Conservation (phyloP, 169 alveolate species). For the Plasmodium gaboni region DNA sequence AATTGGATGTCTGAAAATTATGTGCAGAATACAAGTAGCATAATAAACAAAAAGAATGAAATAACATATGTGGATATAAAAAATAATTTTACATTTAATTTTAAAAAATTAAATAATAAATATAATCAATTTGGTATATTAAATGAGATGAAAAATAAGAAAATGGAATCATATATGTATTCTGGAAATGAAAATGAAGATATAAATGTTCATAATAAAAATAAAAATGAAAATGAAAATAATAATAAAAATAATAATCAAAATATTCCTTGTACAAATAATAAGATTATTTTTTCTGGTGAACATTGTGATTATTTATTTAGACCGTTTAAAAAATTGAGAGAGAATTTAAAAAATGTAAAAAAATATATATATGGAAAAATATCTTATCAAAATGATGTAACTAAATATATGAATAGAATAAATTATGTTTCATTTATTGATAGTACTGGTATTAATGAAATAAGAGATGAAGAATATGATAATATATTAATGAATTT, state of each 20-base stretch:
- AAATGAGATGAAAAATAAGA: slow-evolving; percentile 3
- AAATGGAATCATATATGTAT: not conserved
- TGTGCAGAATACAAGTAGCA: slow-evolving; percentile 44
- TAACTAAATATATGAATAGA: slow-evolving; percentile 68
- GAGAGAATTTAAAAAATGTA: slow-evolving; percentile 23
- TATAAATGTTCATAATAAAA: not conserved
- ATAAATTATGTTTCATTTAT: slow-evolving; percentile 62
- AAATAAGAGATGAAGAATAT: slow-evolving; percentile 20
- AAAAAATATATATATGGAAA: slow-evolving; percentile 64
- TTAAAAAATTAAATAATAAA: slow-evolving; percentile 24
- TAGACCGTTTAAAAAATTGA: slow-evolving; percentile 36
- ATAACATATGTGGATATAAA: slow-evolving; percentile 63
- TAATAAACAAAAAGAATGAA: slow-evolving; percentile 12
- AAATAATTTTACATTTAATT: slow-evolving; percentile 36
- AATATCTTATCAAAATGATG: slow-evolving; percentile 48
- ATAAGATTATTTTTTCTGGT: slow-evolving; percentile 49
- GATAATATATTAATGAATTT: slow-evolving; percentile 51
- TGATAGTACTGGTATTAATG: slow-evolving; percentile 62
- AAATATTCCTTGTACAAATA: not conserved
- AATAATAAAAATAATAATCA: not conserved
- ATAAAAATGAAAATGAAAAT: not conserved
- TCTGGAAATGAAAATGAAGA: not conserved
- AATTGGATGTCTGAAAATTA: slow-evolving; percentile 55
- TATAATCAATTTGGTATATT: slow-evolving; percentile 36
- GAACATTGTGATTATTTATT: slow-evolving; percentile 48